Evolutionary conservation across 768 basidiomycete genomes (phyloP).

Genomic region (Podaxis mareebaensis): DNA sequence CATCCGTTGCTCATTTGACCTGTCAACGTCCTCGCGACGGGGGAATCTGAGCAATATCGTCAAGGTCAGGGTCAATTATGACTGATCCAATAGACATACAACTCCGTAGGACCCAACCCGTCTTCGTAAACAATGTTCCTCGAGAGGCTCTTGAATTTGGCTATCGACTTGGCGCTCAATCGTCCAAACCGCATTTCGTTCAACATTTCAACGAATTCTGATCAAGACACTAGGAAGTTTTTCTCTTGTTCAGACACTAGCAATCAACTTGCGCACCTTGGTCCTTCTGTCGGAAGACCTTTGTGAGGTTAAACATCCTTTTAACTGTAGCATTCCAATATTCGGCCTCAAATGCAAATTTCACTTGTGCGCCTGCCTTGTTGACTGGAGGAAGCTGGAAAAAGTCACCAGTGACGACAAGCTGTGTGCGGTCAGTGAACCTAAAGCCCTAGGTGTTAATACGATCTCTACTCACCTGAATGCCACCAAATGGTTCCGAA

Average conservation of each 20-base stretch:
- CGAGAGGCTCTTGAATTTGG: conserved; percentile 68
- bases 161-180: conserved; percentile 63
- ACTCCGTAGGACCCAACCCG: conserved; percentile 85
- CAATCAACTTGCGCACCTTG: conserved; percentile 54
- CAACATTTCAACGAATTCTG: conserved; percentile 93
- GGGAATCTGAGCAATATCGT: conserved; percentile 65
- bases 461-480: conserved; percentile 58
- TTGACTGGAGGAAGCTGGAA: conserved; percentile 95
- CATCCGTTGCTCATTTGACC: conserved; percentile 76
- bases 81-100: conserved; percentile 50
- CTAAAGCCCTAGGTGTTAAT: neutral
- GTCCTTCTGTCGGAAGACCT: conserved; percentile 94
- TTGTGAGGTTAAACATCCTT: conserved; percentile 88
- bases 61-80: neutral
- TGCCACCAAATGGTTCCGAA: conserved; percentile 84
- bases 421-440: conserved; percentile 36
- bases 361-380: conserved; percentile 58
- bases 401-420: conserved; percentile 95
- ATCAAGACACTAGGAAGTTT: neutral
- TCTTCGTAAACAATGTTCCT: conserved; percentile 76
- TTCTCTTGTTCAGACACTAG: neutral
- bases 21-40: conserved; percentile 87
- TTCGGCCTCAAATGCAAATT: conserved; percentile 91
- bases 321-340: conserved; percentile 74
- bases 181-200: conserved; percentile 97